phyloP scores from a whole-genome alignment of 768 basidiomycete species.

The Termitomyces sp. region DNA sequence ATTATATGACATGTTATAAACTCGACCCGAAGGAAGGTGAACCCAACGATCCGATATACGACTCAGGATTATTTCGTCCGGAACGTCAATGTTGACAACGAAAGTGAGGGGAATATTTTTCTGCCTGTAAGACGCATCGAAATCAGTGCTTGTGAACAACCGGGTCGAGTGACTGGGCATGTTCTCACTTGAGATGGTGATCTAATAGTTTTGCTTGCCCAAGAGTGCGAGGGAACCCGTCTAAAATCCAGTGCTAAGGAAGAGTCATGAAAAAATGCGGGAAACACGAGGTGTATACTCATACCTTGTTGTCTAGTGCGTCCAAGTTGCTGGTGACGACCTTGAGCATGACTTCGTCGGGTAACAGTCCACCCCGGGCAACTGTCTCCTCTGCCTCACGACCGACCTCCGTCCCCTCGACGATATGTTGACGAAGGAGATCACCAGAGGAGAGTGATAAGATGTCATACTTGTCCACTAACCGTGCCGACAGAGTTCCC shows the following conservation, averaged over 20 bases:
- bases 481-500: constrained; percentile 72
- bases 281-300: constrained; percentile 3
- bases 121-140: constrained; percentile 34
- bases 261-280: not conserved
- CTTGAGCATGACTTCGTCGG: constrained; percentile 76
- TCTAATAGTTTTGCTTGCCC: constrained; percentile 81
- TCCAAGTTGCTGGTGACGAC: constrained; percentile 73
- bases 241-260: constrained; percentile 81
- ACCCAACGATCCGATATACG: constrained; percentile 91
- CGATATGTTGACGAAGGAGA: constrained; percentile 79
- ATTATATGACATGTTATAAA: constrained; percentile 90
- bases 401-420: constrained; percentile 69
- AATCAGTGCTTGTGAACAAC: constrained; percentile 1
- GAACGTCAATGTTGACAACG: constrained; percentile 84
- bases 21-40: constrained; percentile 80
- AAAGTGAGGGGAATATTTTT: constrained; percentile 67
- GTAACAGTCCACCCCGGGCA: constrained; percentile 68
- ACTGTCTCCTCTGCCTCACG: constrained; percentile 72
- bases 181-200: constrained; percentile 59
- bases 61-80: constrained; percentile 77
- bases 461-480: constrained; percentile 80
- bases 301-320: constrained; percentile 57
- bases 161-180: constrained; percentile 1
- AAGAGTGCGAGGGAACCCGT: constrained; percentile 88
- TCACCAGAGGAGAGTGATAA: constrained; percentile 79